Conservation (phyloP, 495 filamentous ascomycete species). For the Neurospora cerealis region DNA sequence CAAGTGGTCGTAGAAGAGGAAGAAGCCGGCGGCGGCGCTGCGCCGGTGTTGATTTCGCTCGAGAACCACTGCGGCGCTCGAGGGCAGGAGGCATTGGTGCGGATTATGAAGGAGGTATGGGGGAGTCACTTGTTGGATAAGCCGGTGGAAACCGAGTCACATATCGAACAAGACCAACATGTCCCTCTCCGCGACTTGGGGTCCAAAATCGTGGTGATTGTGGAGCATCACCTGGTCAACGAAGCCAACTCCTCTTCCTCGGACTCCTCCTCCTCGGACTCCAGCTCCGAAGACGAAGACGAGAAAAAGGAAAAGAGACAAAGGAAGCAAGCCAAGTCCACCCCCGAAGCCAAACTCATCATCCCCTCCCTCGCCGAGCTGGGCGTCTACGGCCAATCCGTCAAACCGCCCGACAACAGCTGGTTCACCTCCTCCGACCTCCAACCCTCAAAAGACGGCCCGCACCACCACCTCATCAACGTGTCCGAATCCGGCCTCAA, state of each 20-base stretch:
- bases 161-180: constrained; percentile 26
- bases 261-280: constrained; percentile 10
- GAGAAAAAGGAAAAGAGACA: constrained; percentile 30
- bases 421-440: constrained; percentile 30
- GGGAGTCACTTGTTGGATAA: constrained; percentile 39
- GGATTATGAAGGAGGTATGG: constrained; percentile 46
- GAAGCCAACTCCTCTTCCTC: constrained; percentile 22
- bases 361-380: constrained; percentile 39
- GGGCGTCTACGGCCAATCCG: constrained; percentile 47
- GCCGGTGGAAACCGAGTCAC: constrained; percentile 32
- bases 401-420: constrained; percentile 42
- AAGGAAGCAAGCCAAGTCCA: constrained; percentile 27
- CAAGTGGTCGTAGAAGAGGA: constrained; percentile 38
- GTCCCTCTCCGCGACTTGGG: constrained; percentile 38
- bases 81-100: constrained; percentile 38
- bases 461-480: constrained; percentile 49
- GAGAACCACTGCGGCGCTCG: constrained; percentile 42
- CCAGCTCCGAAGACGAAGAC: constrained; percentile 22
- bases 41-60: constrained; percentile 42
- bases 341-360: constrained; percentile 24
- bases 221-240: constrained; percentile 44
- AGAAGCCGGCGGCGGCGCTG: constrained; percentile 13
- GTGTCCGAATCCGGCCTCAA: constrained; percentile 41
- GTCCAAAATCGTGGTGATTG: constrained; percentile 43
- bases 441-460: constrained; percentile 25